Base-by-base conservation (phyloP, 306 rosid species). In the Lablab purpureus region DNA sequence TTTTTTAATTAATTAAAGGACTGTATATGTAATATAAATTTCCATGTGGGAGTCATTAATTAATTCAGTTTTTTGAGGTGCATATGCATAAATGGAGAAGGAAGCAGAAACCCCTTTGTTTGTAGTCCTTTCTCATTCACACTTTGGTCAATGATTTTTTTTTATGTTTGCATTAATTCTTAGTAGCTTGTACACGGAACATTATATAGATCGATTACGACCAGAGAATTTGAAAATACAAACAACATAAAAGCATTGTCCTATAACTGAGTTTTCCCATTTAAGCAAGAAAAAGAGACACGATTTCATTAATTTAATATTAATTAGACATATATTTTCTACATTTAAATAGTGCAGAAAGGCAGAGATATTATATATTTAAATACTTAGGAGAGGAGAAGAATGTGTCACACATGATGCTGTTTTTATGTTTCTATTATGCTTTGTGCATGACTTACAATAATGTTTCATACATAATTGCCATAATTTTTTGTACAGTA, bases 341-440 rank as follows among this genome's bases (percentile, higher is more conserved):
- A 76, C 10, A 49, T 32, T 15, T 46, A 67, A 74, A 52, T 65
- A 74, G 85, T 77, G 82, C 50, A 50, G 87, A 82, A 89, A 55
- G 87, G 77, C 34, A 25, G 59, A 64, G 52, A 54, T 62, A 60
- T 60, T 68, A 18, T 55, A 27, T 78, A 41, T 45, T 43, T 45
- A 71, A 67, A 72, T 74, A 81, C 89, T 83, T 82, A 66, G 54
- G 88, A 88, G 88, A 69, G 89, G 87, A 81, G 89, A n/a, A 84
- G 85, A 36, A 83, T 85, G 93, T 85, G 77, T 87, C 85, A 84
- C 87, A 84, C 89, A 86, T 69, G 93, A 83, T 67, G 50, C 76
- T 82, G 82, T 85, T 85, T 74, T 58, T 40, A 22, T 73, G 56
- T 41, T 56, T 55, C 17, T 59, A 74, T 27, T 41, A 22, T 28